phyloP scores from a whole-genome alignment of 2,329 filamentous ascomycete genomes.

The Colletotrichum karsti region DNA sequence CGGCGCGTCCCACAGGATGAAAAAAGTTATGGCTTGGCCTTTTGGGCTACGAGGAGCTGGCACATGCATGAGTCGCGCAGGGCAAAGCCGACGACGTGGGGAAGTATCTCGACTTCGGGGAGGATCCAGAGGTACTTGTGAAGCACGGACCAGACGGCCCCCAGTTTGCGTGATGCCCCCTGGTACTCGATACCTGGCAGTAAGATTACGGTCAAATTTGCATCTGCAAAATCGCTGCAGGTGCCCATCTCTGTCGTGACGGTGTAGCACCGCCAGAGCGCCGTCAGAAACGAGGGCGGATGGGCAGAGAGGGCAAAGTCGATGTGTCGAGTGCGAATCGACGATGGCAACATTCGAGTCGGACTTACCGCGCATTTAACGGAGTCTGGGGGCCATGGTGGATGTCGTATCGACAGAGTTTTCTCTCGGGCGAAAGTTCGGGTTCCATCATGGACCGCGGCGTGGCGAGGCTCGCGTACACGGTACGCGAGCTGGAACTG shows the following conservation, averaged over 20 bases:
- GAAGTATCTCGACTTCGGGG: slow-evolving; percentile 19
- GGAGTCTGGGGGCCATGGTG: neutral
- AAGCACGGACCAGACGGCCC: slow-evolving; percentile 19
- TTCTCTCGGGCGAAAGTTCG: slow-evolving; percentile 17
- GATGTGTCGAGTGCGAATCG: neutral
- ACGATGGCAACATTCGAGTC: neutral
- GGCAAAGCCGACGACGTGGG: neutral
- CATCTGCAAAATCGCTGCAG: slow-evolving; percentile 22
- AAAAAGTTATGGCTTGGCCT: slow-evolving; percentile 15
- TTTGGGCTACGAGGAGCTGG: neutral
- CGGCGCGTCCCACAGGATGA: neutral
- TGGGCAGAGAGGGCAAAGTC: neutral
- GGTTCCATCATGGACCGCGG: slow-evolving; percentile 12
- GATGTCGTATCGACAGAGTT: slow-evolving; percentile 23
- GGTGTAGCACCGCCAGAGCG: slow-evolving; percentile 11
- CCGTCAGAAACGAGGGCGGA: neutral
- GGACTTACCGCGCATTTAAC: neutral
- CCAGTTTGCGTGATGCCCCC: neutral
- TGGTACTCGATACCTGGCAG: slow-evolving; percentile 22
- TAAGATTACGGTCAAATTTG: slow-evolving; percentile 28
- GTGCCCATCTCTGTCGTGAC: slow-evolving; percentile 12
- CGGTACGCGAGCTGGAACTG: too few species aligned
- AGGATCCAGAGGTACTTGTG: slow-evolving; percentile 11
- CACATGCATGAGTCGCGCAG: slow-evolving; percentile 27
- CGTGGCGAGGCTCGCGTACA: slow-evolving; percentile 30